A percentile compares a stretch with the other conserved stretches of the same genome.
Evolutionary conservation across 306 rosid species (phyloP).

Genomic region (Glycine latifolia): DNA sequence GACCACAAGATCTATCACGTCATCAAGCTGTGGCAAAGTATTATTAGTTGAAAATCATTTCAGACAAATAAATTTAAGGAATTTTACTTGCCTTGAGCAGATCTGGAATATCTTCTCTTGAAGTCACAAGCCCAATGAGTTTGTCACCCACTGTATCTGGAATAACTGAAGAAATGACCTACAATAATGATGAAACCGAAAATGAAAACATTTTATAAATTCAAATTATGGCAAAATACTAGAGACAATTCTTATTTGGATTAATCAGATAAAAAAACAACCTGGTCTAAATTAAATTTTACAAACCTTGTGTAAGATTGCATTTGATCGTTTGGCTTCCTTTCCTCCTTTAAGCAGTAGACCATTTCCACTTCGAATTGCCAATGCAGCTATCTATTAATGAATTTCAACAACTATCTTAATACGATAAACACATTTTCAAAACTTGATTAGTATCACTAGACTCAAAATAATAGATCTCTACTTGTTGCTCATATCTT

Average conservation of each 20-base stretch:
- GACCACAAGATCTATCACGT: conserved; percentile 93
- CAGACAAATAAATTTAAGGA: conserved; percentile 34
- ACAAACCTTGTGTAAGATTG: conserved; percentile 83
- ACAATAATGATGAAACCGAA: conserved; percentile 37
- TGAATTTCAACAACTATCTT: conserved; percentile 36
- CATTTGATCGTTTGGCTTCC: conserved; percentile 86
- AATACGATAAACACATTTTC: conserved; percentile 8
- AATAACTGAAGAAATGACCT: conserved; percentile 81
- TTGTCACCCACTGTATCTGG: conserved; percentile 73
- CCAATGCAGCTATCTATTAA: conserved; percentile 85
- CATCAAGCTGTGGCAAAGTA: conserved; percentile 75
- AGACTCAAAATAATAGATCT: neutral
- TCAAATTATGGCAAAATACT: neutral
- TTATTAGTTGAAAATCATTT: conserved; percentile 42
- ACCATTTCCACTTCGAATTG: conserved; percentile 94
- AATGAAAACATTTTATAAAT: neutral
- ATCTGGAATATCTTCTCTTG: conserved; percentile 93
- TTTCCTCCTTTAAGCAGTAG: conserved; percentile 94
- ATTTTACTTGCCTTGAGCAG: conserved; percentile 69
- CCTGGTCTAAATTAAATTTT: conserved; percentile 10
- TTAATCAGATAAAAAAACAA: conserved; percentile 8
- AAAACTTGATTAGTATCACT: neutral
- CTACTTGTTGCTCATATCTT: conserved; percentile 18
- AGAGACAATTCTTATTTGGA: neutral
- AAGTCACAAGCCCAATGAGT: conserved; percentile 87